Conservation (phyloP, 2,329 filamentous ascomycete genomes). For the Lachnellula willkommii region DNA sequence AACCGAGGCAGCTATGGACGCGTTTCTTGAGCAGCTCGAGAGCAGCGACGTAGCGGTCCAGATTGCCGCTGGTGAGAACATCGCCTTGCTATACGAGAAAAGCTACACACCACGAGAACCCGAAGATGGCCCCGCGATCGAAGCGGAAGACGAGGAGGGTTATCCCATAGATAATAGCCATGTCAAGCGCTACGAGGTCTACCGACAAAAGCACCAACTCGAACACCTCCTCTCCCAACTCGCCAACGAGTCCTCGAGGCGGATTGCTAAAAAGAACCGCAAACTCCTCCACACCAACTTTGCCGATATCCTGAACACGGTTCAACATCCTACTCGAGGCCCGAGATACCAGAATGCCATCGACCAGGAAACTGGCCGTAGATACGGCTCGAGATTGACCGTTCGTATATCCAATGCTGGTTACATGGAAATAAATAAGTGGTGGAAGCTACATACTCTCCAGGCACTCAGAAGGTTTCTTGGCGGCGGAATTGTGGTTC, state of each 20-base stretch:
- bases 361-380: conserved; percentile 52
- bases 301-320: conserved; percentile 58
- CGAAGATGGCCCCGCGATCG: conserved; percentile 39
- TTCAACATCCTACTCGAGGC: conserved; percentile 61
- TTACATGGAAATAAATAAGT: conserved; percentile 61
- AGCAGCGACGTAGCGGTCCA: conserved; percentile 57
- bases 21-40: conserved; percentile 65
- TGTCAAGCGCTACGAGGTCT: conserved; percentile 62
- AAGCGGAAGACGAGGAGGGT: conserved; percentile 36
- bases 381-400: conserved; percentile 57
- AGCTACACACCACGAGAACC: conserved; percentile 43
- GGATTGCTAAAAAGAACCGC: conserved; percentile 60
- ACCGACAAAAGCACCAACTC: conserved; percentile 58
- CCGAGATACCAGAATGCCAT: conserved; percentile 62
- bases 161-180: conserved; percentile 35
- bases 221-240: conserved; percentile 54
- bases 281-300: conserved; percentile 63
- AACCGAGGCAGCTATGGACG: conserved; percentile 60
- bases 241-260: conserved; percentile 53
- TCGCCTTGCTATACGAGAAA: conserved; percentile 67
- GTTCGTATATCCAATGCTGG: conserved; percentile 55
- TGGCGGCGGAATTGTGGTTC: conserved; percentile 55
- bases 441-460: conserved; percentile 67
- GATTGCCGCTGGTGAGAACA: conserved; percentile 66
- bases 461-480: conserved; percentile 56